Percentiles rank a stretch among this genome's conserved stretches.
Conservation (phyloP, 1,284 basidiomycete species). For the Ceratobasidium theobromae region DNA sequence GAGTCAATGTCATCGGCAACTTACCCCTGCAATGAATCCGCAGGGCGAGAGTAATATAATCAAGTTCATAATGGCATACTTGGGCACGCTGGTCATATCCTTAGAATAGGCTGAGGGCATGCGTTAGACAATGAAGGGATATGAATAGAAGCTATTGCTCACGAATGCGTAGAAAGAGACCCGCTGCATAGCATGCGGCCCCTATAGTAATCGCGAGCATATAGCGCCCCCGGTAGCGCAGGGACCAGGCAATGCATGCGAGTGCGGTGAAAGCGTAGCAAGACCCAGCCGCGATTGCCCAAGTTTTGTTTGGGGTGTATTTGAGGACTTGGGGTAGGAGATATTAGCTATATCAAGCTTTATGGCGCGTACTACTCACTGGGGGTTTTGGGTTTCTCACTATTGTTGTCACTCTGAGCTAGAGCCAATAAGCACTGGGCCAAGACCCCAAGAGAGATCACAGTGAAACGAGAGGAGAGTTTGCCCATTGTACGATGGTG, state of each 20-base stretch:
- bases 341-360: neutral
- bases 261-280: neutral
- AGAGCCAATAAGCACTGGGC: neutral
- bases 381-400: neutral
- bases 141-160: neutral
- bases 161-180: slow-evolving; percentile 54
- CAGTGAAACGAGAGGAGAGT: neutral
- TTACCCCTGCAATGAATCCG: slow-evolving; percentile 64
- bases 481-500: neutral
- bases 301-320: slow-evolving; percentile 3
- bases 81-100: neutral
- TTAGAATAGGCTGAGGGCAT: slow-evolving; percentile 41
- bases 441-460: neutral
- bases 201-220: slow-evolving; percentile 69
- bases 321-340: neutral
- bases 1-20: neutral
- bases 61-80: slow-evolving; percentile 62
- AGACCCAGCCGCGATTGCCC: neutral
- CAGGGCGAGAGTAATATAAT: slow-evolving; percentile 64
- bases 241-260: neutral
- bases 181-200: slow-evolving; percentile 51
- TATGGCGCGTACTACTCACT: neutral
- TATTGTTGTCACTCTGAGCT: neutral
- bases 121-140: neutral
- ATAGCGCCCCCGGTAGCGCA: slow-evolving; percentile 45